Base-by-base conservation (phyloP, 805 yeast genomes). In the Saccharomycopsis fodiens region DNA sequence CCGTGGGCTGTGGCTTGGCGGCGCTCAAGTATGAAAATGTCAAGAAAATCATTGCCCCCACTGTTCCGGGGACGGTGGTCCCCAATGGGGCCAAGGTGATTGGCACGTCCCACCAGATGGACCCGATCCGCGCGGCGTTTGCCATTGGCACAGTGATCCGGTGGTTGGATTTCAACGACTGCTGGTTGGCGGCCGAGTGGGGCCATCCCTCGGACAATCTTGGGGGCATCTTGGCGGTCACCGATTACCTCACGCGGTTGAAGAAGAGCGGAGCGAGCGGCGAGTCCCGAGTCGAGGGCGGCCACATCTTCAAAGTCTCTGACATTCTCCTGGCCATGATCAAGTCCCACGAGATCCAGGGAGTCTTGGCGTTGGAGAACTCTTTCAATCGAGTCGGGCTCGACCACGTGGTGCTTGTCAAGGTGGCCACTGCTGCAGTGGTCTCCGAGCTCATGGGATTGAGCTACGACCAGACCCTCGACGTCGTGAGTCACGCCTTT, bases 101-200 rank as follows among this genome's bases (percentile, higher is more conserved):
- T 27, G 82, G 82, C 25, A 77, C 82, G 2, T 51, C 57, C 35
- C 65, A 68, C 53, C 67, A 64, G 47, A 58, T 72, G 53, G 81
- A 77, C 56, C 82, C 82, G 15, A 64, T 76, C 36, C 68, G 74
- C 46, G 82, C 76, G 36, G 79, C 81, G 16, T 76, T 76, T 62
- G 62, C 74, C 35, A 72, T 74, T 48, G 81, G 81, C 7, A 70
- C 79, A 17, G 59, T 70, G 47, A 73, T 76, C 54, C 67, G 82
- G 47, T 76, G 82, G 82, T 60, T 76, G 46, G 82, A 76, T 53
- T 76, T 68, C 63, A 76, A 76, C 51, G 82, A 76, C 57, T 76
- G 82, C 59, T 76, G 82, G 82, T 60, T 76, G 35, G 82, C 82
- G 41, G 80, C 79, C n/a, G 82, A 77, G 58, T 76, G 82, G 82